Conservation (phyloP, 441 rosid species). For the Arabidopsis lyrata region DNA sequence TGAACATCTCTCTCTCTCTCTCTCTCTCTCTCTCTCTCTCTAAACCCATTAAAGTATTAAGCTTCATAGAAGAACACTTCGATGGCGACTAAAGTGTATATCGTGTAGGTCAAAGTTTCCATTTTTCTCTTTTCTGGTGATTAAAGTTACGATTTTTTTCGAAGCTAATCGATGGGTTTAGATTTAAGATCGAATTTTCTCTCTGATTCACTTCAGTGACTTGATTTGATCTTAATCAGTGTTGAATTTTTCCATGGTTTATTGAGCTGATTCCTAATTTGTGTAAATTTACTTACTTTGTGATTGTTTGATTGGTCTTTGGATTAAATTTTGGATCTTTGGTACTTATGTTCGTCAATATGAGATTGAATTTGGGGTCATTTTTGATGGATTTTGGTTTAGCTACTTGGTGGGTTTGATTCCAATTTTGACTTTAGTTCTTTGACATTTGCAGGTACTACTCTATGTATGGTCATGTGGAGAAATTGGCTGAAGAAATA, state of each 20-base stretch:
- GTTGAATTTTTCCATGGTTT: neutral
- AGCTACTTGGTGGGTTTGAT: conserved; percentile 23
- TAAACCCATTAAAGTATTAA: neutral
- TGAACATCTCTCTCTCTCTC: neutral
- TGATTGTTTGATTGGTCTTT: conserved; percentile 12
- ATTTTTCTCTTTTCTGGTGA: neutral
- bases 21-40: neutral
- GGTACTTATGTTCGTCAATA: neutral
- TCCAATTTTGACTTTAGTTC: neutral
- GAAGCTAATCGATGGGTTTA: neutral
- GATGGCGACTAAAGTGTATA: conserved; percentile 84
- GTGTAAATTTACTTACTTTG: neutral
- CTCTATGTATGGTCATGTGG: conserved; percentile 98
- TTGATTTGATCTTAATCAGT: conserved; percentile 3
- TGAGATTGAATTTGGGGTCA: neutral
- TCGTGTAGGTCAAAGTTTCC: conserved; percentile 61
- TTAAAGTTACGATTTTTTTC: neutral
- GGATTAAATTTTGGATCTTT: conserved; percentile 6
- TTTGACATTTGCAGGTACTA: conserved; percentile 65
- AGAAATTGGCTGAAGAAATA: conserved; percentile 85
- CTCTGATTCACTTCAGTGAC: neutral
- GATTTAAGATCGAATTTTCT: neutral
- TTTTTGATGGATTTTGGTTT: neutral
- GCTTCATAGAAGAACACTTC: conserved; percentile 17
- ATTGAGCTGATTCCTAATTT: neutral